Evolutionary conservation across 2,329 filamentous ascomycete genomes (phyloP).

Genomic region (Trichoderma lentiforme): DNA sequence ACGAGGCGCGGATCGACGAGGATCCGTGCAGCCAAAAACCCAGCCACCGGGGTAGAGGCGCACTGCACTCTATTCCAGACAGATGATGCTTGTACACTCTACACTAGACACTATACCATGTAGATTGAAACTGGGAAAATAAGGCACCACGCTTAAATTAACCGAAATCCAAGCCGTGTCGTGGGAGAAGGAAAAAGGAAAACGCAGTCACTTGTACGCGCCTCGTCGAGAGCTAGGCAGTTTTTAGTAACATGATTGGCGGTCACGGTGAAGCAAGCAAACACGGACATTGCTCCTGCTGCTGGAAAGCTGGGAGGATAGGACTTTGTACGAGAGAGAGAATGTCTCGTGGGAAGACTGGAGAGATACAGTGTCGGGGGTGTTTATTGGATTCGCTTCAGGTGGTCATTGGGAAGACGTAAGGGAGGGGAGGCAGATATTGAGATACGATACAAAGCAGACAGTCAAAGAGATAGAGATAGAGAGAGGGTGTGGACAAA

Average conservation of each 20-base stretch:
- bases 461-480: not conserved
- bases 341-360: constrained; percentile 1
- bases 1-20: not conserved
- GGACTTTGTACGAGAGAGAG: not conserved
- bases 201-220: not conserved
- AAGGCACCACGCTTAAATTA: not conserved
- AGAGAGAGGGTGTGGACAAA: not conserved
- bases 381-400: not conserved
- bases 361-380: not conserved
- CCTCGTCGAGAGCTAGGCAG: not conserved
- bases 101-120: not conserved
- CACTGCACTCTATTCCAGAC: not conserved
- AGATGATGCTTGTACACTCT: not conserved
- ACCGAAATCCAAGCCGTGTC: not conserved
- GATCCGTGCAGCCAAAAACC: not conserved
- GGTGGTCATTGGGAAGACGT: not conserved
- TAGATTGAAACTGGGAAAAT: not conserved
- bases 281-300: not conserved
- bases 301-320: not conserved
- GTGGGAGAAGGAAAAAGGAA: not conserved
- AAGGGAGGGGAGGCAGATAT: not conserved
- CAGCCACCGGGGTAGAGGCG: not conserved
- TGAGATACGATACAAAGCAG: not conserved
- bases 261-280: not conserved
- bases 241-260: not conserved